Evolutionary conservation across 306 rosid genomes (phyloP).

Genomic region (Ochetophila trinervis): DNA sequence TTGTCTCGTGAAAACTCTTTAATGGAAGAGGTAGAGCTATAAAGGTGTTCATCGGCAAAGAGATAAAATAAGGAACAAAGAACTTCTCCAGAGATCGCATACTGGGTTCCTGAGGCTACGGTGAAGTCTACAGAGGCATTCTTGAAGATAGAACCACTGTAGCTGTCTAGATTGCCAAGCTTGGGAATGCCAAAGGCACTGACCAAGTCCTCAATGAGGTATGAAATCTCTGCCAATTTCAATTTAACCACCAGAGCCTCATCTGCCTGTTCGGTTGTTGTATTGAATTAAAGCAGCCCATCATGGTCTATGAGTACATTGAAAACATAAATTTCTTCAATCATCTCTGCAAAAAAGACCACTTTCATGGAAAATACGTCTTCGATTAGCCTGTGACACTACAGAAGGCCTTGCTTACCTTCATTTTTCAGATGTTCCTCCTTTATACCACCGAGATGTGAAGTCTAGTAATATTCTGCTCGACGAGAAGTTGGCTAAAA

Average conservation of each 20-base stretch:
- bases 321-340: slow-evolving; percentile 68
- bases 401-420: slow-evolving; percentile 69
- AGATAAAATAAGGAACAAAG: slow-evolving; percentile 64
- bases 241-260: slow-evolving; percentile 76
- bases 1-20: no score
- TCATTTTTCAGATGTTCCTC: slow-evolving; percentile 70
- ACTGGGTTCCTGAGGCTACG: slow-evolving; percentile 68
- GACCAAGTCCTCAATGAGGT: slow-evolving; percentile 89
- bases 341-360: slow-evolving; percentile 36
- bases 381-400: slow-evolving; percentile 53
- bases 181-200: slow-evolving; percentile 76
- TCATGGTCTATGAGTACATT: slow-evolving; percentile 75
- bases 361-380: slow-evolving; percentile 58
- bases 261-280: slow-evolving; percentile 74
- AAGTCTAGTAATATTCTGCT: slow-evolving; percentile 73
- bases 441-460: slow-evolving; percentile 76
- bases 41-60: slow-evolving; percentile 66
- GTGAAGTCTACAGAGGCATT: slow-evolving; percentile 74
- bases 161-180: slow-evolving; percentile 73
- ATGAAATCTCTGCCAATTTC: slow-evolving; percentile 75
- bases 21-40: slow-evolving; percentile 58
- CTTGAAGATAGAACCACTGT: slow-evolving; percentile 59
- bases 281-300: slow-evolving; percentile 73
- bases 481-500: slow-evolving; percentile 49
- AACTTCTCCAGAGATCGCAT: slow-evolving; percentile 64